phyloP scores from a whole-genome alignment of 2,329 filamentous ascomycete species.

The Triangularia setosa region DNA sequence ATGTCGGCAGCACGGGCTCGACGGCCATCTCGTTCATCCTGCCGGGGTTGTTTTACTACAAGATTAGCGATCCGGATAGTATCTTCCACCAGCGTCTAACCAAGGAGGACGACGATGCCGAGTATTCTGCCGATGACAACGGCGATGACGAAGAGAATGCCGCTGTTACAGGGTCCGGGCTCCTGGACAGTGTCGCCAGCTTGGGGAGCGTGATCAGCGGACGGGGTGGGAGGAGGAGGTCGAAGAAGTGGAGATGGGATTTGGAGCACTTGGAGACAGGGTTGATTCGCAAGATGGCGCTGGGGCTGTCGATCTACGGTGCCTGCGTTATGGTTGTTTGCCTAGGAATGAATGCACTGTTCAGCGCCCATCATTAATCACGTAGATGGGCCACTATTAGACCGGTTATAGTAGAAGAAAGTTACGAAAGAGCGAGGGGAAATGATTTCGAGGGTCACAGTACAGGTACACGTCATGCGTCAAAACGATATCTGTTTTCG shows the following conservation, averaged over 20 bases:
- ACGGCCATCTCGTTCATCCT: conserved; percentile 97
- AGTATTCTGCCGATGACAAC: conserved; percentile 44
- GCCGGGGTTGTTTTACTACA: conserved; percentile 96
- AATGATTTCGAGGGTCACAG: not conserved
- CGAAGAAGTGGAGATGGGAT: conserved; percentile 57
- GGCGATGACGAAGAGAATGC: conserved; percentile 47
- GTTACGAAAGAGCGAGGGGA: not conserved
- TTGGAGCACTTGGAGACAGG: conserved; percentile 61
- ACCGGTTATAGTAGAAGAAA: not conserved
- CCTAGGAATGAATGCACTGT: conserved; percentile 75
- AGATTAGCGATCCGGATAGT: conserved; percentile 88
- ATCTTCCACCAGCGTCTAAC: conserved; percentile 78
- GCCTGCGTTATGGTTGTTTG: conserved; percentile 85
- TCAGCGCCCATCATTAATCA: conserved; percentile 12
- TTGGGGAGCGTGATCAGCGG: conserved; percentile 39
- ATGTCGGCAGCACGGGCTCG: conserved; percentile 89
- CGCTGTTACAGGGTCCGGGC: conserved; percentile 26
- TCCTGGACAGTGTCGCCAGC: conserved; percentile 45
- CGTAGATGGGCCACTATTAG: not conserved
- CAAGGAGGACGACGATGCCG: conserved; percentile 88
- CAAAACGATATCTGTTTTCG: not conserved
- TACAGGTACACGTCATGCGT: not conserved
- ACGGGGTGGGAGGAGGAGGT: conserved; percentile 42
- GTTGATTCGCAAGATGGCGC: conserved; percentile 65
- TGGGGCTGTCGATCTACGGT: conserved; percentile 79